Evolutionary conservation across 1,284 basidiomycete species (phyloP), one percentile per base, ranked within the genome.

Genomic region (Rhizoctonia solani): DNA sequence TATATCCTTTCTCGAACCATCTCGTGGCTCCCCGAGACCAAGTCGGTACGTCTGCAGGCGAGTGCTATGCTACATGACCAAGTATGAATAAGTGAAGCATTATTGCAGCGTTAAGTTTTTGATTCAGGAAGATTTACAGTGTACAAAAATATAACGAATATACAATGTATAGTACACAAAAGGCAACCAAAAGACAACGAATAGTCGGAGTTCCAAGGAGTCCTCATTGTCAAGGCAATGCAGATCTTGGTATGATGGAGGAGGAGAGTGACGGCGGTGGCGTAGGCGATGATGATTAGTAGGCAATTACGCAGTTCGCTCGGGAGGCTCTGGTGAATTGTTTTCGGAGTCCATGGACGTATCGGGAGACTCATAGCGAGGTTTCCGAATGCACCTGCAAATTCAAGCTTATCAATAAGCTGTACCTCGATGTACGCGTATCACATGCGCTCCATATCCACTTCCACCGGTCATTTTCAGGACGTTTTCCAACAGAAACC

Each of bases 301-400:
- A 9, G 44, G 44, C 16, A 19, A 6, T 29, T 30, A 53, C 30
- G 25, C 14, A n/a, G 9, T 39, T 39, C 58, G 25, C 30, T 61
- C 58, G 4, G 41, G 41, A 30, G 58, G 58, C 19, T 61, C 58
- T 21, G 58, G 58, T 4, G 58, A 61, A 19, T 46, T 61, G 16
- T n/a, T 23, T 14, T 42, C 41, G 19, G 58, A 61, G 9, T n/a
- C 46, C 58, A 61, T 61, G 27, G 58, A 61, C 16, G 58, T 61
- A 34, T 61, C 58, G 29, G 58, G 58, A 13, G 58, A 61, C 16
- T 29, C 58, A 61, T 61, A 46, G 30, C 58, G 58, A 13, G 58
- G 58, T 13, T 39, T 49, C 46, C 58, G n/a, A 29, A 61, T 44
- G 21, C 58, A 61, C 29, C 58, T 61, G 30, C n/a, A 47, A 46